Conservation (phyloP, 1,139 yeast species). For the Geotrichum europaeum region DNA sequence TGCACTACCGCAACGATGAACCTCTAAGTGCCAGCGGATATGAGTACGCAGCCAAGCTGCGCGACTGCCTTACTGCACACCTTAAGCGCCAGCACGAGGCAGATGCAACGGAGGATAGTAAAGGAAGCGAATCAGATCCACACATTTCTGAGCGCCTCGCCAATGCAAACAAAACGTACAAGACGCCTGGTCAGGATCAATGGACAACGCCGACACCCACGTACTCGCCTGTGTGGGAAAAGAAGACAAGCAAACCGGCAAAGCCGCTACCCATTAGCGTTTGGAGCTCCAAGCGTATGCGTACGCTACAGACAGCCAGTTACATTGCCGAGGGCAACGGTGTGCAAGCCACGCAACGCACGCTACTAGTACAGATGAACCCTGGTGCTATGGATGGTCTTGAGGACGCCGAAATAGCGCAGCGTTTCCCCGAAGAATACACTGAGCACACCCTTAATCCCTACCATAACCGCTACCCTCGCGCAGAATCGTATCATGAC, state of each 20-base stretch:
- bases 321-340: conserved; percentile 41
- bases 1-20: conserved; percentile 35
- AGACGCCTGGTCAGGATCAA: conserved; percentile 14
- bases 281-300: conserved; percentile 86
- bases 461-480: conserved; percentile 84
- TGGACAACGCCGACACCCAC: conserved; percentile 19
- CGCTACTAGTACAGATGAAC: conserved; percentile 79
- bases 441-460: conserved; percentile 66
- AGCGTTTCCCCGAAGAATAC: conserved; percentile 63
- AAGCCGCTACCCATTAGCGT: conserved; percentile 40
- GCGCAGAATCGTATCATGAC: conserved; percentile 94
- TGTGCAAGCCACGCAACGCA: conserved; percentile 37
- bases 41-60: conserved; percentile 37
- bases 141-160: conserved; percentile 12
- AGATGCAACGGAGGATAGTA: not conserved
- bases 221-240: conserved; percentile 17
- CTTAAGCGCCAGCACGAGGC: conserved; percentile 26
- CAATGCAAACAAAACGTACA: conserved; percentile 13
- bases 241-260: conserved; percentile 30
- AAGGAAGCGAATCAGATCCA: not conserved
- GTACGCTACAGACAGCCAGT: conserved; percentile 76
- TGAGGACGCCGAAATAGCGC: conserved; percentile 52
- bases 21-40: conserved; percentile 35
- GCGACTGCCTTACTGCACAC: conserved; percentile 38
- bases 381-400: conserved; percentile 84